Base-by-base conservation (phyloP, 2,329 filamentous ascomycete genomes). In the Elsinoe australis region DNA sequence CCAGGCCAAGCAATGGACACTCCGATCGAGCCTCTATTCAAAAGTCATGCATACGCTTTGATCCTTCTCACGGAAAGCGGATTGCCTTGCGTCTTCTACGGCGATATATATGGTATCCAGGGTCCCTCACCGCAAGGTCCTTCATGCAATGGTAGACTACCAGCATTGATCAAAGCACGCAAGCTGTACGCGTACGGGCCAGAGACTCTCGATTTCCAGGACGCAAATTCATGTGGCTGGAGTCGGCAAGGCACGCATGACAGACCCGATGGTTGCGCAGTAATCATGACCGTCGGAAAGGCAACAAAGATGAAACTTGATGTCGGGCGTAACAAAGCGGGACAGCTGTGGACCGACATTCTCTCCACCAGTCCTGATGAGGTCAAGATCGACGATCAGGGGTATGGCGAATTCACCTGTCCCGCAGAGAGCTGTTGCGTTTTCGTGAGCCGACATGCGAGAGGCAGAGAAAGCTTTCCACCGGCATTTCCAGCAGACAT, bases 21-120 rank as follows among this genome's bases (percentile, higher is more conserved):
- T 0, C 75, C 75, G 1, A 76, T 87, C 33, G 72, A 79, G 49
- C 69, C 72, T 21, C 81, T 77, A 66, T 84, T 87, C 68, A 85
- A 85, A 61, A 75, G 80, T 0, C 70, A 87, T 14, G 84, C 82
- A 12, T 87, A 87, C 62, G 68, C 81, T 0, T 71, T 87, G 33
- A 85, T 87, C 48, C 74, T 87, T 1, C 75, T 87, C 21, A 75
- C 80, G 12, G 64, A 71, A 45, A 68, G 76, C 26, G 81, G 81
- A 15, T 73, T 78, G 24, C 82, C 82, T 0, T 84, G 79, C 55
- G 66, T 85, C 29, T 87, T 87, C 61, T 86, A 81, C 59, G 80
- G 82, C 28, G 82, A 86, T 58, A 62, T 85, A 1, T 84, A 82
- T 61, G 80, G 82, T 28, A 78, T 79, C 39, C 66, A 68, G 36